Conservation (phyloP, 192 early-diverging fungal species). For the Allomyces macrogynus region DNA sequence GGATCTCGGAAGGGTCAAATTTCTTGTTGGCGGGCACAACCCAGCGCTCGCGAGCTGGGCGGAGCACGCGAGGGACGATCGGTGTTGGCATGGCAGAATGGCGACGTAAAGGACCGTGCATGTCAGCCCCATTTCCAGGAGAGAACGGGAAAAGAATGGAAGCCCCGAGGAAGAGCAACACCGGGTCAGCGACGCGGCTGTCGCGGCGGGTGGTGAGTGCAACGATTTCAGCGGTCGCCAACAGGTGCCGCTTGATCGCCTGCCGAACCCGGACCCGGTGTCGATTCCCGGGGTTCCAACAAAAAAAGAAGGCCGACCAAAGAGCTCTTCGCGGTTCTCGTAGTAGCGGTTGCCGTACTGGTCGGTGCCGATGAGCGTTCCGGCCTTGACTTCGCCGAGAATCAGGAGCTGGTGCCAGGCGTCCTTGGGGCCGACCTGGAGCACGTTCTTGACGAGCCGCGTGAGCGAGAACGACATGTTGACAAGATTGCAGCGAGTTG, state of each 20-base stretch:
- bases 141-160: background rate
- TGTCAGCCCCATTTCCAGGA: background rate
- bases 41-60: conserved; percentile 54
- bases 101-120: background rate
- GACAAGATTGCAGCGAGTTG: background rate
- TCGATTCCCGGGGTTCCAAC: conserved; percentile 1
- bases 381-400: conserved; percentile 45
- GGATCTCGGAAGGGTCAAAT: conserved; percentile 42
- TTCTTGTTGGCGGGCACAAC: conserved; percentile 32
- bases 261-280: background rate
- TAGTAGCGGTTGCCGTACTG: conserved; percentile 58
- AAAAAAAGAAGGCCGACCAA: conserved; percentile 17
- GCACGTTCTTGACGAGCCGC: conserved; percentile 32
- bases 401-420: conserved; percentile 25
- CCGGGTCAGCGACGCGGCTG: background rate
- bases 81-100: background rate
- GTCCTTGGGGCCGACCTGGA: conserved; percentile 23
- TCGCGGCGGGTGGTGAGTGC: background rate
- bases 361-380: conserved; percentile 48
- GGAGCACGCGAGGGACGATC: background rate
- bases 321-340: conserved; percentile 46
- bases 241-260: background rate
- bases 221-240: background rate
- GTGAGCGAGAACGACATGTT: conserved; percentile 12
- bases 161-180: background rate